Conservation (phyloP, 225 moss, liverwort and hornwort species). For the Bryum argenteum region DNA sequence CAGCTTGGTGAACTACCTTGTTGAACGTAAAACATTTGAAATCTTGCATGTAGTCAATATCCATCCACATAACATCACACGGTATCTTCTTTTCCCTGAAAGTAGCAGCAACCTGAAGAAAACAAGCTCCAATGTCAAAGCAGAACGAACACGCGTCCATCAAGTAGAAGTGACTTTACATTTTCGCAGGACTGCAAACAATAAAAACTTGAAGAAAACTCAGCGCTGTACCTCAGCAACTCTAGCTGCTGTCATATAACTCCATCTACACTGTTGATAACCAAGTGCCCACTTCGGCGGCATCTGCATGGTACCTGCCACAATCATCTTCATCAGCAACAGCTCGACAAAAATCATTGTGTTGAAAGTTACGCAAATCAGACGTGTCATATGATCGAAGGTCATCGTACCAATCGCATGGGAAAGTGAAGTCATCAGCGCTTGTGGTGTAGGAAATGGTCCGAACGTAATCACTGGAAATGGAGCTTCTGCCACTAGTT, state of each 20-base stretch:
- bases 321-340: constrained; percentile 14
- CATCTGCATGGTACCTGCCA: constrained; percentile 70
- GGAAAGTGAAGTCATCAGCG: constrained; percentile 56
- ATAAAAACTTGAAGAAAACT: not conserved
- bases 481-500: constrained; percentile 46
- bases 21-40: constrained; percentile 81
- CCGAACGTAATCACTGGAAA: constrained; percentile 83
- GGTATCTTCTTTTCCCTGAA: constrained; percentile 81
- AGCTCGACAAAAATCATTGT: not conserved
- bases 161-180: not conserved
- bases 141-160: not conserved
- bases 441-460: constrained; percentile 68
- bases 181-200: not conserved
- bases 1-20: constrained; percentile 37
- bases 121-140: not conserved
- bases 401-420: constrained; percentile 56
- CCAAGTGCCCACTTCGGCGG: constrained; percentile 87
- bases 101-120: constrained; percentile 53
- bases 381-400: not conserved
- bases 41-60: constrained; percentile 88
- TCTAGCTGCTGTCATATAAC: constrained; percentile 65
- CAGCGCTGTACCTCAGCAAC: constrained; percentile 52
- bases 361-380: not conserved
- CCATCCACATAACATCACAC: constrained; percentile 93
- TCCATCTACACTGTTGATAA: constrained; percentile 87